Base-by-base conservation (phyloP, 2,329 filamentous ascomycete genomes). In the Chrysoporthe cubensis region DNA sequence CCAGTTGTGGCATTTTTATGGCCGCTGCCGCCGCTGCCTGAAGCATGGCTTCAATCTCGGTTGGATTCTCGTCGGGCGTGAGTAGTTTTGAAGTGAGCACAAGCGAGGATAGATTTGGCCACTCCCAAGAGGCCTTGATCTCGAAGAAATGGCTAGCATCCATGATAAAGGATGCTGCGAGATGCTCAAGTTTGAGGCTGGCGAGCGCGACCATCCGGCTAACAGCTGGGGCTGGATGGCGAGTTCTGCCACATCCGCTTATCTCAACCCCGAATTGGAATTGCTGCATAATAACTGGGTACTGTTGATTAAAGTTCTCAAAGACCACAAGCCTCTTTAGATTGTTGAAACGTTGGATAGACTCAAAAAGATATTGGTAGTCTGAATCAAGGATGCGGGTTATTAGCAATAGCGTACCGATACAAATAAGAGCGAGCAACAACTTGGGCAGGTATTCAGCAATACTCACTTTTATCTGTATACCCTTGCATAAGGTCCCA, bases 291-390 rank as follows among this genome's bases (percentile, higher is more conserved):
- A 54, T 71, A 67, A 50, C 66, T 68, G 74, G 70, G 67, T 75
- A 77, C 60, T 74, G 71, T 69, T 78, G 71, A 70, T 76, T 76
- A 46, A 77, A 75, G 72, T 76, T 76, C 72, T 76, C 75, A 62
- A 78, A 78, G 69, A 76, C 44, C n/a, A 71, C 65, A 40, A 71
- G 67, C 21, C 50, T 74, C 66, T 74, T 70, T 54, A 74, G 59
- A 57, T 57, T 62, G 7, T 21, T 64, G 65, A 68, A 70, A 61
- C 62, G 70, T 69, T 52, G 58, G 42, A 68, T 64, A 34, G 71
- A 70, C 58, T 72, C 60, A 67, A 75, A 71, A 64, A 72, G 64
- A 71, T 68, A 50, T 72, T 59, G 68, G 67, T 68, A 68, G 54
- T 69, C 66, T 72, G 70, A 58, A 57, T 60, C 50, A 72, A 61